These are phyloP conservation scores for Taiozyma sp. DNA, from an alignment of 1,139 yeast species.

Conservation along the genomic window DNA sequence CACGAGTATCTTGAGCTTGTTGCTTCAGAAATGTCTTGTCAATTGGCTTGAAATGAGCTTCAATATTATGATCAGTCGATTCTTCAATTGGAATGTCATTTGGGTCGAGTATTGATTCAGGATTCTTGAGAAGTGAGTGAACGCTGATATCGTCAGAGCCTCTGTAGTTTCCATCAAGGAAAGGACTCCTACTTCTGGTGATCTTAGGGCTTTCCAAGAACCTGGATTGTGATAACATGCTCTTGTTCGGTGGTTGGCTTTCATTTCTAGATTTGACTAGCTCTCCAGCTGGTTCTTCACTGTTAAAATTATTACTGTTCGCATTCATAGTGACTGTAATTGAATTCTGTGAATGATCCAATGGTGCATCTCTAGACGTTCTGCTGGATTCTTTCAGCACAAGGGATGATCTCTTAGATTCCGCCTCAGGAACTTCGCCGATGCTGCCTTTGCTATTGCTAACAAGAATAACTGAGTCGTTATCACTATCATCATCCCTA, in stretches of 20 bases:
- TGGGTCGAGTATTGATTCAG: constrained; percentile 7
- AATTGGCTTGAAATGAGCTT: constrained; percentile 1
- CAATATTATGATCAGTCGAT: constrained; percentile 23
- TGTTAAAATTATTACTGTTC: background rate
- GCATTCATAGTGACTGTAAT: background rate
- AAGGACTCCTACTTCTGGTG: constrained; percentile 22
- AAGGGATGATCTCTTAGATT: background rate
- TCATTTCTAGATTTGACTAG: background rate
- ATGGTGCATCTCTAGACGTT: background rate
- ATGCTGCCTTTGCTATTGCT: constrained; percentile 16
- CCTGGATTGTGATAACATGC: constrained; percentile 12
- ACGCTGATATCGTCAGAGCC: constrained; percentile 13
- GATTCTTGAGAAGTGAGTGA: background rate
- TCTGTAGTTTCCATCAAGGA: constrained; percentile 16
- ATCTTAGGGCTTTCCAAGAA: constrained; percentile 14
- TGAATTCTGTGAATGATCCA: background rate
- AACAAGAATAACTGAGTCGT: constrained; percentile 17
- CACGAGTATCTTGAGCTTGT: background rate
- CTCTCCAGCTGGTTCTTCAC: background rate
- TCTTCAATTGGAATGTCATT: constrained; percentile 24
- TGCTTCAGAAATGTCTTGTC: background rate
- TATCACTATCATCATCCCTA: constrained; percentile 6
- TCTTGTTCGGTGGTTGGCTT: constrained; percentile 2
- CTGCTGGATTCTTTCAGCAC: background rate
- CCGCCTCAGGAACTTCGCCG: background rate